Evolutionary conservation across 2,329 filamentous ascomycete genomes (phyloP), one percentile per base, ranked within the genome.

Genomic region (Phaeosphaeriaceae sp.): DNA sequence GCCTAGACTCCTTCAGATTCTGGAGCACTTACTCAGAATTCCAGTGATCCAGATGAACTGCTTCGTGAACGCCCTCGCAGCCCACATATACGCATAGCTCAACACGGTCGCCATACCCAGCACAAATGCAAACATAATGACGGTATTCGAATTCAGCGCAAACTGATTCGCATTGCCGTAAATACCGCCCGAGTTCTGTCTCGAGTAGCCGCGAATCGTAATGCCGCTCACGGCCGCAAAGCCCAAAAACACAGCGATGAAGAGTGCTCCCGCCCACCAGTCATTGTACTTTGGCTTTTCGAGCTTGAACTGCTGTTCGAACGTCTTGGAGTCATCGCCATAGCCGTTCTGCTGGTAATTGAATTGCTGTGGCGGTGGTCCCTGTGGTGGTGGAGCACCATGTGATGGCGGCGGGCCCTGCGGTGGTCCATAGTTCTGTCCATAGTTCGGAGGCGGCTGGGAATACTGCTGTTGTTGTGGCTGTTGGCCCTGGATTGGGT

Each of bases 251-350:
- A 90, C 88, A 19, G 86, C 77, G 40, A 95, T 82, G 67, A 96
- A 86, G 72, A 97, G 80, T 42, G 96, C 80, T 3, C 90, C 93
- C 3, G 93, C 93, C 94, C 93, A 97, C 24, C 91, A 74, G 75
- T 98, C 94, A 71, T 97, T 92, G 80, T 85, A 97, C 76, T 94
- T 96, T n/a, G 92, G 92, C 62, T 83, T 88, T 51, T 91, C 86
- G 52, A 97, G 78, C 78, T 89, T 89, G 83, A 98, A 97, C 1
- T 88, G 86, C 71, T 97, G 86, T 20, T 94, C 88, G 73, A 96
- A 97, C 17, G 73, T 80, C 47, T 68, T 68, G 73, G 51, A 48
- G 44, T 85, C 84, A 62, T 81, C 79, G 41, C 66, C 67, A 24
- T 71, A 70, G 41, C 70, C 61, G 53, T 67, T 68, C 53, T 74